Evolutionary conservation across 2,329 filamentous ascomycete species (phyloP), one percentile per base, ranked within the genome.

Genomic region (Biscogniauxia marginata): DNA sequence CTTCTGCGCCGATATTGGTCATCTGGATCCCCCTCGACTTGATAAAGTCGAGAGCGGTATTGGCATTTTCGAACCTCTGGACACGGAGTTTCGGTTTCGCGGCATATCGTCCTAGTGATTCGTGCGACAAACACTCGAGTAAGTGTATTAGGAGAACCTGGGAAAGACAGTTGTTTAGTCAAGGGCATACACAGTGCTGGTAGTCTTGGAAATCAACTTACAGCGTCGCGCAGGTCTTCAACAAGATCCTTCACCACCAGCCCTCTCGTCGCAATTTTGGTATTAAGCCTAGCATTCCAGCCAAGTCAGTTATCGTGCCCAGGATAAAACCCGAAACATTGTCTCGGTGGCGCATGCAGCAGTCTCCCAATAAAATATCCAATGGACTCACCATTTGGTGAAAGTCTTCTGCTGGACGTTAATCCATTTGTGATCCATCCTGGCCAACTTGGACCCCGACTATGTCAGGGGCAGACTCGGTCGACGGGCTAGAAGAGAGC

Each of bases 321-420:
- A 24, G 8, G 46, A 20, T 49, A 57, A 30, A 30, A 8, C 7
- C n/a, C 7, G 56, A 58, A 55, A 65, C 57, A 59, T 53, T 58
- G 56, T 62, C 60, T 65, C 57, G 49, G 51, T 30, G 25, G 25
- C 25, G 25, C 25, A 18, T 44, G 46, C 30, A 50, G 30, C 16
- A 47, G 24, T 18, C 49, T 5, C 8, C 6, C 16, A 43, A 39
- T 18, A 52, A 21, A 47, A 46, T 21, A 44, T 39, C 45, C 18
- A 22, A 30, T 23, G 52, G 45, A 70, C 77, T 67, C 70, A 90
- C 89, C 95, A 99, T 90, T 98, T 99, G 57, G 93, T 96, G 76
- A 99, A 99, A 23, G 95, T 99, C 84, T 98, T 99, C 75, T 98
- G 89, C 80, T 98, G 93, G 76, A 96, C 92, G 71, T 81, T 86